Base-by-base conservation (phyloP, 176 grass and related monocot species). In the Areca catechu region DNA sequence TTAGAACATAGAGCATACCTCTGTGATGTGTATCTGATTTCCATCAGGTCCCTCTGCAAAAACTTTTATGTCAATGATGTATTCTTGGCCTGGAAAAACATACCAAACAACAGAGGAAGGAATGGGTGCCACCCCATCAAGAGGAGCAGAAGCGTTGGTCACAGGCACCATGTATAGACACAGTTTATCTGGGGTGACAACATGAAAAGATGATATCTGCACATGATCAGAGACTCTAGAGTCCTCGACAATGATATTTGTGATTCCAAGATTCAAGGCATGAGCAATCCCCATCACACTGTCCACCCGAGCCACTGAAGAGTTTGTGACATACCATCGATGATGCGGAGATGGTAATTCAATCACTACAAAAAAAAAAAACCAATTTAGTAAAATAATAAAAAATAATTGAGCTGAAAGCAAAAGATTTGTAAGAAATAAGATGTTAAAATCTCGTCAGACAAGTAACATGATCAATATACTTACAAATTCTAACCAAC, bases 201-300 rank as follows among this genome's bases (percentile, higher is more conserved):
- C 83, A 69, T 90, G 86, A 56, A 97, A 50, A 79, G 86, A 73
- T 30, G 86, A 90, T 65, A 82, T 74, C 80, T 90, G 92, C 62
- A 79, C 55, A 75, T 97, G 92, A 74, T 83, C 83, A 72, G 77
- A 82, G 77, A 97, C 71, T 74, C 92, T 85, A 75, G 71, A 71
- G 21, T 97, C 86, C 82, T 97, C 77, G 62, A 97, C 86, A 77
- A 97, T 49, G 53, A 97, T 62, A 66, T 91, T 60, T 29, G 83
- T 84, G 60, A 71, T 74, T 56, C 92, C 92, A 29, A 97, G 72
- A 82, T 52, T 76, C 66, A 88, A 72, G 20, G 83, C 67, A 78
- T 65, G 71, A 62, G 72, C 76, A 53, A 60, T 72, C 56, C 86
- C 92, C 70, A 84, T 73, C 61, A 71, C 74, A 66, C 54, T 63